These are phyloP conservation scores for Cyclocybe cylindracea DNA, from an alignment of 768 basidiomycete genomes.

Conservation along the genomic window DNA sequence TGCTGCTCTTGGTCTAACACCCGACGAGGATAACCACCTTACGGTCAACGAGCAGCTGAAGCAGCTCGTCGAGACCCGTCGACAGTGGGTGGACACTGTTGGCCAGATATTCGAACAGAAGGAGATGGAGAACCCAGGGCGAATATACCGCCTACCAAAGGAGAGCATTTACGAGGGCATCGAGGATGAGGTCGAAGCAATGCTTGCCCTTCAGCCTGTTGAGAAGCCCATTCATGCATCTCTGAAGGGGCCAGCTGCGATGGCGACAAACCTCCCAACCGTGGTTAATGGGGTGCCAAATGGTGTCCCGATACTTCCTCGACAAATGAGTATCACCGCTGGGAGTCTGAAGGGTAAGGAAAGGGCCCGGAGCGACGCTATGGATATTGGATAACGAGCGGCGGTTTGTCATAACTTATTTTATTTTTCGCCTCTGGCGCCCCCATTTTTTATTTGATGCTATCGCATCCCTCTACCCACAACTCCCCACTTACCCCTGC, in stretches of 20 bases:
- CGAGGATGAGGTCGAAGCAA: conserved; percentile 58
- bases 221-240: conserved; percentile 19
- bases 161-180: conserved; percentile 76
- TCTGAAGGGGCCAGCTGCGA: conserved; percentile 18
- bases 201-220: conserved; percentile 23
- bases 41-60: conserved; percentile 67
- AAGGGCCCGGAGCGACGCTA: conserved; percentile 53
- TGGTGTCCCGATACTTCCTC: conserved; percentile 7
- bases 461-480: conserved; percentile 4
- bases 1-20: conserved; percentile 68
- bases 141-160: conserved; percentile 78
- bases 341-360: conserved; percentile 49
- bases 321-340: conserved; percentile 24
- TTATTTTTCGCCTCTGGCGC: conserved; percentile 12
- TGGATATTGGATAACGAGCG: conserved; percentile 62
- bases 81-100: conserved; percentile 77
- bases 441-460: conserved; percentile 9
- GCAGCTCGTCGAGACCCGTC: conserved; percentile 73
- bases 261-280: conserved; percentile 14
- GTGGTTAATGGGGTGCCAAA: conserved; percentile 13
- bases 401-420: conserved; percentile 27
- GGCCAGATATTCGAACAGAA: conserved; percentile 77
- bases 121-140: conserved; percentile 60
- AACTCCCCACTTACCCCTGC: no score
- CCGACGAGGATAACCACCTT: conserved; percentile 65